These are phyloP conservation scores for Boletus rex-veris DNA, from an alignment of 768 basidiomycete species.

Conservation along the genomic window DNA sequence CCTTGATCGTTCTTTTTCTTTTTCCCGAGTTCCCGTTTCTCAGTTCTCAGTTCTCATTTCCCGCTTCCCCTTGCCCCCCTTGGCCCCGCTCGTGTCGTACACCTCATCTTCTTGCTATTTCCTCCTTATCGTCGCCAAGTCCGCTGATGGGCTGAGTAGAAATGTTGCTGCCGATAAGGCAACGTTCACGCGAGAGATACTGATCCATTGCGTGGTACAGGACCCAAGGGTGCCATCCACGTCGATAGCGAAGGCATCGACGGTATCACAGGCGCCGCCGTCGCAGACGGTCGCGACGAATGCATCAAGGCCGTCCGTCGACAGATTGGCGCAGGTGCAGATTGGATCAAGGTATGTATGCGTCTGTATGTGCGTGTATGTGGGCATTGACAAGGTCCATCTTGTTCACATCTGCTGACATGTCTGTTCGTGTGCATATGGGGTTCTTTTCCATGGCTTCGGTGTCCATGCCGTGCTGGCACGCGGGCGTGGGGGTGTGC, in stretches of 20 bases:
- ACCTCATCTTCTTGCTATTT: background rate
- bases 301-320: constrained; percentile 54
- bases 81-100: background rate
- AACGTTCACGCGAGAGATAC: background rate
- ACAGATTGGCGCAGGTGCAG: constrained; percentile 63
- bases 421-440: no score
- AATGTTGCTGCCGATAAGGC: background rate
- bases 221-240: constrained; percentile 49
- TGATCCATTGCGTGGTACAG: constrained; percentile 29
- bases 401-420: no score
- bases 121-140: constrained; percentile 14
- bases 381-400: background rate
- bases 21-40: background rate
- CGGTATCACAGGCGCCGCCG: constrained; percentile 54
- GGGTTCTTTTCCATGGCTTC: no score
- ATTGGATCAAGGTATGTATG: constrained; percentile 19
- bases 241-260: constrained; percentile 47
- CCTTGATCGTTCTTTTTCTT: background rate
- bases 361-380: constrained; percentile 1
- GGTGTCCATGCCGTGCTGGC: background rate
- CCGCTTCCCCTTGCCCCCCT: background rate
- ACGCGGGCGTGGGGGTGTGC: background rate
- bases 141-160: constrained; percentile 9
- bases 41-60: background rate
- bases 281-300: constrained; percentile 54